Conservation (phyloP, 2,329 filamentous ascomycete genomes). For the Cryphonectria radicalis region DNA sequence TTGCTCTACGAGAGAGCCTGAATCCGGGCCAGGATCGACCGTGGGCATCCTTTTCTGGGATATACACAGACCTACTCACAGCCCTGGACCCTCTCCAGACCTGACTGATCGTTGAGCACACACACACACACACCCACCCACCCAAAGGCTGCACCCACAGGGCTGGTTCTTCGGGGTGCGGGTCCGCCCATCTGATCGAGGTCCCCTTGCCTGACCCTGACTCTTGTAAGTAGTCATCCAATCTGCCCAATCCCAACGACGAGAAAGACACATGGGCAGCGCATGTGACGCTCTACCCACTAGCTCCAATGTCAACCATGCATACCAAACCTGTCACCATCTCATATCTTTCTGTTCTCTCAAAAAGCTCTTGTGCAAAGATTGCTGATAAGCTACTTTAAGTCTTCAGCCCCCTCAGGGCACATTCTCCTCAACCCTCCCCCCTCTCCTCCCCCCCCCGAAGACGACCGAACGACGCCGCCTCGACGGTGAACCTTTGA, state of each 20-base stretch:
- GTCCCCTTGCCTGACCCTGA: background rate
- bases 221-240: background rate
- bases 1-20: background rate
- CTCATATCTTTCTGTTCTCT: background rate
- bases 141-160: background rate
- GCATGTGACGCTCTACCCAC: background rate
- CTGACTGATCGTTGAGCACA: background rate
- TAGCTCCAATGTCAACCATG: background rate
- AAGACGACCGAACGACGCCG: constrained; percentile 40
- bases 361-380: background rate
- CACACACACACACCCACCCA: background rate
- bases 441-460: constrained; percentile 39
- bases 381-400: constrained; percentile 47
- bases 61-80: background rate
- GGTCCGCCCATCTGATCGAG: background rate
- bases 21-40: background rate
- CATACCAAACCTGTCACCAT: background rate
- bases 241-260: background rate
- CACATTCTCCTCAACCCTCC: constrained; percentile 45
- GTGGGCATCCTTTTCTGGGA: background rate
- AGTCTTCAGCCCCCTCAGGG: constrained; percentile 46
- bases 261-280: background rate
- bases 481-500: constrained; percentile 42
- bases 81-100: background rate
- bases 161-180: background rate